Evolutionary conservation across 192 early-diverging fungal species (phyloP).

Genomic region (Chytriomyces hyalinus): DNA sequence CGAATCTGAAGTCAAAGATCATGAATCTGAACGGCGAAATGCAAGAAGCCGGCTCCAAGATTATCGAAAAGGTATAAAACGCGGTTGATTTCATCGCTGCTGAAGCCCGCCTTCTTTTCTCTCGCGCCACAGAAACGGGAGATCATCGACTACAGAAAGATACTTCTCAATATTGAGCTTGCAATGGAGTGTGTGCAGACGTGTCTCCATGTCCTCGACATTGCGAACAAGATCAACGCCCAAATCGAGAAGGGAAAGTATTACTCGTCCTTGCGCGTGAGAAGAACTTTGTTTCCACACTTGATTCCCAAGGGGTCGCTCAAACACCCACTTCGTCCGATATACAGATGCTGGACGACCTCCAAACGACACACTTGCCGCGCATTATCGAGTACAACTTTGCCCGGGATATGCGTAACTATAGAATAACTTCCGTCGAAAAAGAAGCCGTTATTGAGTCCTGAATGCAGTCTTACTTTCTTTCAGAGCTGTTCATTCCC

Average conservation of each 20-base stretch:
- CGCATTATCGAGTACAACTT: constrained; percentile 81
- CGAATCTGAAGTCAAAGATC: constrained; percentile 83
- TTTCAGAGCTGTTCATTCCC: constrained; percentile 81
- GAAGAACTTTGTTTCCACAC: neutral
- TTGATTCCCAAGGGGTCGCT: neutral
- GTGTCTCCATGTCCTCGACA: constrained; percentile 86
- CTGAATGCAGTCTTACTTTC: constrained; percentile 6
- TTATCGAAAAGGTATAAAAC: constrained; percentile 73
- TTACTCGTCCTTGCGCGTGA: constrained; percentile 86
- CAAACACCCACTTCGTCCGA: neutral
- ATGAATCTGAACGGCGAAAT: constrained; percentile 83
- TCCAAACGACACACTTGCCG: constrained; percentile 74
- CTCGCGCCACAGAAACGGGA: constrained; percentile 73
- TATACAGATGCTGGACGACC: constrained; percentile 78
- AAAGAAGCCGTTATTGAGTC: neutral
- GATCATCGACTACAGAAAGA: constrained; percentile 75
- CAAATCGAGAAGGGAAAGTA: constrained; percentile 84
- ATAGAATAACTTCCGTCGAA: neutral
- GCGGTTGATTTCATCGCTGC: neutral
- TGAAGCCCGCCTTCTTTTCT: constrained; percentile 11
- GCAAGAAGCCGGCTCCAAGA: constrained; percentile 77
- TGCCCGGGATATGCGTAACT: constrained; percentile 77
- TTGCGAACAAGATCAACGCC: constrained; percentile 80
- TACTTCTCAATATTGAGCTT: constrained; percentile 85
- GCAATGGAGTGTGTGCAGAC: constrained; percentile 79